A percentile compares a stretch with the other conserved stretches of the same genome.
These are phyloP conservation scores for Mesotaenium endlicherianum DNA, from an alignment of 139 green algal species.

Conservation along the genomic window DNA sequence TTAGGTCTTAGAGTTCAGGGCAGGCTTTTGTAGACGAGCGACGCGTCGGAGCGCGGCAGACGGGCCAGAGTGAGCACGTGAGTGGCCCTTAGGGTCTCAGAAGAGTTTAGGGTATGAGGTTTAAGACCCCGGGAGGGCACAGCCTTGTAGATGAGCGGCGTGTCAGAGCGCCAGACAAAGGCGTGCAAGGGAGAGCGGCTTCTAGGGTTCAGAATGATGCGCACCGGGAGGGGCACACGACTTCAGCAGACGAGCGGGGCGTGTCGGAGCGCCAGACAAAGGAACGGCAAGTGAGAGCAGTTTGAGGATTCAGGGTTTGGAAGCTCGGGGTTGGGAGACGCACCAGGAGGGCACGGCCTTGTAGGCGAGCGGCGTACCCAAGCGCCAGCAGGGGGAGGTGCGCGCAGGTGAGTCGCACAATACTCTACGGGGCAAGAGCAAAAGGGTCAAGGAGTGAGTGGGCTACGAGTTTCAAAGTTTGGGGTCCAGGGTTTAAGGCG, in stretches of 20 bases:
- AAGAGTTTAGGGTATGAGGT: too few relatives aligned
- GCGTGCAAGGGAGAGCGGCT: too few relatives aligned
- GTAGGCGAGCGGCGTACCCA: conserved; percentile 78
- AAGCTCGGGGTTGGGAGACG: background rate
- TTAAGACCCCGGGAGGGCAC: conserved; percentile 84
- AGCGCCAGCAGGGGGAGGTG: conserved; percentile 98
- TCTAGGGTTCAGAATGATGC: too few relatives aligned
- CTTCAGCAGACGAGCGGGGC: too few relatives aligned
- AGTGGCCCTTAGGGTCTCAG: too few relatives aligned
- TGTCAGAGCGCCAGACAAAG: conserved; percentile 98
- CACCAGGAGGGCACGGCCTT: conserved; percentile 90
- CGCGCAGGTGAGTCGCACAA: too few relatives aligned
- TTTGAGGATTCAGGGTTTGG: background rate
- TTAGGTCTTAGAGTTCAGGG: too few relatives aligned
- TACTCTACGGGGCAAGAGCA: background rate
- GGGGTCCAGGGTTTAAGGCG: background rate
- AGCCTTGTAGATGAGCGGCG: conserved; percentile 69
- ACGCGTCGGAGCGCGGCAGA: too few relatives aligned
- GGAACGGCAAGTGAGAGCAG: too few relatives aligned
- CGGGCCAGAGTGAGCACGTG: too few relatives aligned
- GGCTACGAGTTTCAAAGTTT: background rate
- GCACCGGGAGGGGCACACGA: too few relatives aligned
- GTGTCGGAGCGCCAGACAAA: conserved; percentile 99
- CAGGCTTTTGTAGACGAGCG: too few relatives aligned
- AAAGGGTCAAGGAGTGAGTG: background rate